Evolutionary conservation across 164 flowering plant species (phyloP).

Genomic region (Nymphaea colorata): DNA sequence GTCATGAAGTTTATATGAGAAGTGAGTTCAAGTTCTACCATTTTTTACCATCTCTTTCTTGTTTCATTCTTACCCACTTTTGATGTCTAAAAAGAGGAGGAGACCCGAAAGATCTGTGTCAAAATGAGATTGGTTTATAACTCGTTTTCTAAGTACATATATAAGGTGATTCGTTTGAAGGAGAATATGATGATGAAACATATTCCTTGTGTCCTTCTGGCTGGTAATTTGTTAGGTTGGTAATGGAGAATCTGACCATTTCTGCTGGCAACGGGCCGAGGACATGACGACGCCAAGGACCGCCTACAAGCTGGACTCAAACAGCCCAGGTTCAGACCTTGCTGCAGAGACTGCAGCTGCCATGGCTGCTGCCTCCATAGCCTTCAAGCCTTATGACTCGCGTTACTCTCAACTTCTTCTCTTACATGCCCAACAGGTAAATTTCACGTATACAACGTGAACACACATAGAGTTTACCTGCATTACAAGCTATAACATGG

Average conservation of each 20-base stretch:
- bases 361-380: slow-evolving; percentile 68
- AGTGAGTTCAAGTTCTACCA: no score
- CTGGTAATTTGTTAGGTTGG: slow-evolving; percentile 36
- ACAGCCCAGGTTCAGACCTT: slow-evolving; percentile 66
- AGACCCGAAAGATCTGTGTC: no score
- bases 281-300: slow-evolving; percentile 80
- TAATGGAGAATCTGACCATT: slow-evolving; percentile 62
- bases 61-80: no score
- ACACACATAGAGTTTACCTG: background rate
- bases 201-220: no score
- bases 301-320: slow-evolving; percentile 42
- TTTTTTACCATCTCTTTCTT: no score
- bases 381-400: slow-evolving; percentile 47
- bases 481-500: background rate
- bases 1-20: no score
- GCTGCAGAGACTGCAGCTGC: slow-evolving; percentile 94
- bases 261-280: slow-evolving; percentile 76
- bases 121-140: no score
- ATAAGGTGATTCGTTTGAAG: no score
- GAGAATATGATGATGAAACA: no score
- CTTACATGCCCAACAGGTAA: slow-evolving; percentile 47
- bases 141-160: no score
- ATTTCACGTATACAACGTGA: background rate
- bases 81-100: no score
- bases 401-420: slow-evolving; percentile 45